A percentile compares a stretch with the other conserved stretches of the same genome.
Conservation (phyloP, 257 asterid genomes). For the Solanum phureja region DNA sequence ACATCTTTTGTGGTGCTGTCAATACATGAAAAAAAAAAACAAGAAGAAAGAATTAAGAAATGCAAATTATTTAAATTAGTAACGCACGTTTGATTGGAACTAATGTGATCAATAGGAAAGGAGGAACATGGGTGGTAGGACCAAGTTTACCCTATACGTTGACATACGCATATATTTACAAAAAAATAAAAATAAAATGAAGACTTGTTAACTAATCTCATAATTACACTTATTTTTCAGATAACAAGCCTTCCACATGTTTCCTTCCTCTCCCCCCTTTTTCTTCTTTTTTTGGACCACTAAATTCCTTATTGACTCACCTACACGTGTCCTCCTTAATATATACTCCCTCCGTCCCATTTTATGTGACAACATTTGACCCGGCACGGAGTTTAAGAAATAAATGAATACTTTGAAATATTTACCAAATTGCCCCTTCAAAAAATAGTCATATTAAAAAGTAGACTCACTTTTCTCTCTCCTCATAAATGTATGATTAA, state of each 20-base stretch:
- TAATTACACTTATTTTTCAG: constrained; percentile 23
- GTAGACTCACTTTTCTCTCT: too few relatives aligned
- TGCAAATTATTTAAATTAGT: neutral
- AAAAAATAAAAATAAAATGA: neutral
- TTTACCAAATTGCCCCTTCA: too few relatives aligned
- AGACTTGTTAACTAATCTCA: constrained; percentile 45
- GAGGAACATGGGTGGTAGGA: constrained; percentile 54
- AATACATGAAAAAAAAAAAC: neutral
- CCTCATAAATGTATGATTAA: too few relatives aligned
- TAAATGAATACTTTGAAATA: too few relatives aligned
- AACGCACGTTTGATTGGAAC: constrained; percentile 26
- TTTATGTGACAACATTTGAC: too few relatives aligned
- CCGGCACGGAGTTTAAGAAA: too few relatives aligned
- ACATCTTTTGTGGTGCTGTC: neutral
- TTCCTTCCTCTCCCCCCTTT: constrained; percentile 4
- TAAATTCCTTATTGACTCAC: constrained; percentile 20
- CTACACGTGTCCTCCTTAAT: constrained; percentile 27
- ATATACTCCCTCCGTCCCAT: neutral
- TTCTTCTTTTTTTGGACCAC: constrained; percentile 24
- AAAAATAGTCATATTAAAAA: too few relatives aligned
- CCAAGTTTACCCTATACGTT: constrained; percentile 16
- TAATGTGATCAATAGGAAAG: constrained; percentile 12
- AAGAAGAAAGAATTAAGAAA: too few relatives aligned
- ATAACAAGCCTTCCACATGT: constrained; percentile 38
- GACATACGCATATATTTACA: constrained; percentile 7